These are phyloP conservation scores for Penicillium glabrum DNA, from an alignment of 2,329 filamentous ascomycete genomes.

Conservation along the genomic window DNA sequence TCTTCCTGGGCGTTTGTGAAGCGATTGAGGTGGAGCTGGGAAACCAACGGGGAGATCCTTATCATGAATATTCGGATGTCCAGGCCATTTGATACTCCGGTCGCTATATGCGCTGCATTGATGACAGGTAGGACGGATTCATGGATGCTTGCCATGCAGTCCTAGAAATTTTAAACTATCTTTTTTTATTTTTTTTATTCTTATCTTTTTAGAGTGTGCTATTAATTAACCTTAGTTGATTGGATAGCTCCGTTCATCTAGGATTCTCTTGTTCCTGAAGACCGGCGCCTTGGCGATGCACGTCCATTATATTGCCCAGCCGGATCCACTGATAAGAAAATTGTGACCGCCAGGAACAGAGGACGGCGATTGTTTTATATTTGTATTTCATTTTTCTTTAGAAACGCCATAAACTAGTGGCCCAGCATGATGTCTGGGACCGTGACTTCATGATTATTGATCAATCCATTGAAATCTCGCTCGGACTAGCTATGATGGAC, in stretches of 20 bases:
- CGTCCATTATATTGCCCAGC: conserved; percentile 6
- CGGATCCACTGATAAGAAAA: conserved; percentile 17
- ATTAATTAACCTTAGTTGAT: background rate
- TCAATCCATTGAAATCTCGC: background rate
- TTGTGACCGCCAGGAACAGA: conserved; percentile 1
- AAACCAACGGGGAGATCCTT: conserved; percentile 14
- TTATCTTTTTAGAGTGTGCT: background rate
- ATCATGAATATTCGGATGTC: conserved; percentile 9
- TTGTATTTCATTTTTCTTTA: background rate
- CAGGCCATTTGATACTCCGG: too few relatives aligned
- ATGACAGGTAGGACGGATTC: conserved; percentile 10
- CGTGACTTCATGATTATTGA: background rate
- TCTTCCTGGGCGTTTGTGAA: background rate
- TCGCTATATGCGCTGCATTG: conserved; percentile 2
- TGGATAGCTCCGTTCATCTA: too few relatives aligned
- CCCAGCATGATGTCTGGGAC: background rate
- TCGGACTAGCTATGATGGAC: conserved; percentile 13
- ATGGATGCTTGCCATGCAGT: background rate
- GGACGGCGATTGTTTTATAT: background rate
- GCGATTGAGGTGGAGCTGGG: background rate
- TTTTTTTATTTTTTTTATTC: background rate
- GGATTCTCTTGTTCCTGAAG: conserved; percentile 5
- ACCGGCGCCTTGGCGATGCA: conserved; percentile 10
- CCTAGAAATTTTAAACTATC: background rate
- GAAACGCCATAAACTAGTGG: conserved; percentile 7